Conservation (phyloP, 1,139 yeast species). For the Yarrowia galli region DNA sequence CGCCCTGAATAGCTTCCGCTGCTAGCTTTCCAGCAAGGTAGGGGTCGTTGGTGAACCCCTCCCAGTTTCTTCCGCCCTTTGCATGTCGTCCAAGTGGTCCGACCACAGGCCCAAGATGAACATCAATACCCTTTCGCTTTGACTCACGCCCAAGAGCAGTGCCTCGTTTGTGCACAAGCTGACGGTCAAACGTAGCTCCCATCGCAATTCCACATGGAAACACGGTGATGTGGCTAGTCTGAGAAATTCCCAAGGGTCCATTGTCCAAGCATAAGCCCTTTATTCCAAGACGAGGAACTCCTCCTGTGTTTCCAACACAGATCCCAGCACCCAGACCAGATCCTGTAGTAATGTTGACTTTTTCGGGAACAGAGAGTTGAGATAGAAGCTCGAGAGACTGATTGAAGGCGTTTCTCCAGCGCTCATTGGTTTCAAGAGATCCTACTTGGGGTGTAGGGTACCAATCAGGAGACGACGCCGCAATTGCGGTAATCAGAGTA, state of each 20-base stretch:
- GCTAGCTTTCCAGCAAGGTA: conserved; percentile 10
- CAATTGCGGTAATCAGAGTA: too few relatives aligned
- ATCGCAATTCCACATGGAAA: conserved; percentile 20
- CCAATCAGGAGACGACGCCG: not conserved
- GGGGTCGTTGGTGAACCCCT: conserved; percentile 5
- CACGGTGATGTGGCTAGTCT: conserved; percentile 4
- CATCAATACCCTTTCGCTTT: not conserved
- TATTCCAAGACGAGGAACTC: conserved; percentile 3
- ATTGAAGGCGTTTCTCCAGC: conserved; percentile 65
- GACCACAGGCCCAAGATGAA: conserved; percentile 10
- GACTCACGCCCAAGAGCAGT: conserved; percentile 2
- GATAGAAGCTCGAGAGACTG: conserved; percentile 62
- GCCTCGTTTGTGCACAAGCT: not conserved
- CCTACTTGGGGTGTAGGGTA: conserved; percentile 39
- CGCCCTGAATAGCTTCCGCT: not conserved
- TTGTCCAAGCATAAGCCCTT: not conserved
- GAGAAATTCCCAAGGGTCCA: not conserved
- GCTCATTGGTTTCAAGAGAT: conserved; percentile 46
- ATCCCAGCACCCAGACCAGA: conserved; percentile 70
- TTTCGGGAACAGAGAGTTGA: conserved; percentile 64
- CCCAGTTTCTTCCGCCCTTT: conserved; percentile 11
- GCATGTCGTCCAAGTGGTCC: conserved; percentile 11
- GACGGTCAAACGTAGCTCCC: not conserved
- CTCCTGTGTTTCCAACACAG: conserved; percentile 52
- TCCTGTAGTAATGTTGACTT: conserved; percentile 69